phyloP scores from a whole-genome alignment of 2,329 filamentous ascomycete species.

The Xylaria sp. region DNA sequence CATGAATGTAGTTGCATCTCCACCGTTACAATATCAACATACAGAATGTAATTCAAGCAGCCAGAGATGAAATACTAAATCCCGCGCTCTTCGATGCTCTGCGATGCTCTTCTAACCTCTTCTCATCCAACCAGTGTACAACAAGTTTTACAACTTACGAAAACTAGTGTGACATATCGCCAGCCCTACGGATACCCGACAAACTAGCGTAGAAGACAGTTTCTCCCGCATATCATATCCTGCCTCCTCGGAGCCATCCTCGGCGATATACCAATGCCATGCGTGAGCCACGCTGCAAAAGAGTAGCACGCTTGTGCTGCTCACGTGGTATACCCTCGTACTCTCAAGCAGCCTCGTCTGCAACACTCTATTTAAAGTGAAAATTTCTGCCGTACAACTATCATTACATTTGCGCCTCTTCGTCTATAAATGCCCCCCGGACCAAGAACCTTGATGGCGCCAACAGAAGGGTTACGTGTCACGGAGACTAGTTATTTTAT shows the following conservation, averaged over 20 bases:
- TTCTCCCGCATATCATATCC: slow-evolving; percentile 13
- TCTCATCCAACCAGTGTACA: slow-evolving; percentile 12
- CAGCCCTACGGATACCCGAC: slow-evolving; percentile 16
- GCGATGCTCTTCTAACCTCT: slow-evolving; percentile 9
- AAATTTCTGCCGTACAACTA: slow-evolving; percentile 23
- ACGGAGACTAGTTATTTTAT: slow-evolving; percentile 4
- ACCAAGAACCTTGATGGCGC: not conserved
- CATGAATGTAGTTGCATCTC: slow-evolving; percentile 15
- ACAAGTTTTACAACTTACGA: slow-evolving; percentile 1
- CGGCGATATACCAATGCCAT: slow-evolving; percentile 23
- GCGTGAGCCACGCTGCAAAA: slow-evolving; percentile 10
- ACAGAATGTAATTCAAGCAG: not conserved
- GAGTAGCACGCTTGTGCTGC: slow-evolving; percentile 11
- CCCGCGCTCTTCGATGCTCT: not conserved
- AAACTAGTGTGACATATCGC: slow-evolving; percentile 5
- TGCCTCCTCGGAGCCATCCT: slow-evolving; percentile 15
- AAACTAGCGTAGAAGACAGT: slow-evolving; percentile 13
- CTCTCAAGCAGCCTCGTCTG: slow-evolving; percentile 17
- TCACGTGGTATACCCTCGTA: slow-evolving; percentile 20
- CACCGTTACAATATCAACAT: slow-evolving; percentile 20
- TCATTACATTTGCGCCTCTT: slow-evolving; percentile 14
- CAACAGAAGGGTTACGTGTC: slow-evolving; percentile 14
- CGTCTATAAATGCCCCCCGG: slow-evolving; percentile 22
- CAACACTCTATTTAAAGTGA: slow-evolving; percentile 5
- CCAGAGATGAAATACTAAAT: not conserved